phyloP scores from a whole-genome alignment of 2,329 filamentous ascomycete species.

The Hypoxylon sp. region DNA sequence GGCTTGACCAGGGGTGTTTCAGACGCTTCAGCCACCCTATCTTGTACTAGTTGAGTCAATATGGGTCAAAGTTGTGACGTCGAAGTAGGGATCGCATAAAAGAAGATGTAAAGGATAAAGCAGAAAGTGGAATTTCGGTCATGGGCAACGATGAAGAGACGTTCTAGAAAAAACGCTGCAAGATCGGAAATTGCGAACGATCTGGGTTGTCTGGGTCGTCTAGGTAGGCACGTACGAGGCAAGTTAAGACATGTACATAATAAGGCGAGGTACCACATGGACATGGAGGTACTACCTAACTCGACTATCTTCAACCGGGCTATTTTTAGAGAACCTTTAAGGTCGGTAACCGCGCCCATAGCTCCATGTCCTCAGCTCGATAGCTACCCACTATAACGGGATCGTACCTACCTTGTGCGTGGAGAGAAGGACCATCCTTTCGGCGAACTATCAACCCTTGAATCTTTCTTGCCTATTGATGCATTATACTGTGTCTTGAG shows the following conservation, averaged over 20 bases:
- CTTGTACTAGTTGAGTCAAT: slow-evolving; percentile 24
- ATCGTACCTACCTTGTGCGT: slow-evolving; percentile 20
- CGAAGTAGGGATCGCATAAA: slow-evolving; percentile 21
- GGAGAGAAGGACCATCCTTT: slow-evolving; percentile 8
- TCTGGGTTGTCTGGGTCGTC: slow-evolving; percentile 26
- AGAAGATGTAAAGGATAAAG: slow-evolving; percentile 13
- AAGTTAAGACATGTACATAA: slow-evolving; percentile 28
- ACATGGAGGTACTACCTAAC: slow-evolving; percentile 1
- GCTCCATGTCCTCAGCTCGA: slow-evolving; percentile 21
- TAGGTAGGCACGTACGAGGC: slow-evolving; percentile 29
- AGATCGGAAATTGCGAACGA: slow-evolving; percentile 46
- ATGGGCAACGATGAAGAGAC: slow-evolving; percentile 24
- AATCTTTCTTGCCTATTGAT: slow-evolving; percentile 6
- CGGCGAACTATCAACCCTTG: background rate
- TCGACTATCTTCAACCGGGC: slow-evolving; percentile 21
- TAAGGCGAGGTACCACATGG: slow-evolving; percentile 23
- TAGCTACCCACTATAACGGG: slow-evolving; percentile 24
- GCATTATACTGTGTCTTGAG: slow-evolving; percentile 2
- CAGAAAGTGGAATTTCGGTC: slow-evolving; percentile 25
- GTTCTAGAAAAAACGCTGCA: slow-evolving; percentile 37
- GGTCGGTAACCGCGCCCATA: slow-evolving; percentile 17
- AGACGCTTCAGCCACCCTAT: slow-evolving; percentile 39
- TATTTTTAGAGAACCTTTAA: slow-evolving; percentile 38
- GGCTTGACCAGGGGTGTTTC: slow-evolving; percentile 43
- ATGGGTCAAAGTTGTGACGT: slow-evolving; percentile 23